A percentile compares a stretch with the other conserved stretches of the same genome.
Conservation (phyloP, 768 basidiomycete species). For the Roridomyces roridus region DNA sequence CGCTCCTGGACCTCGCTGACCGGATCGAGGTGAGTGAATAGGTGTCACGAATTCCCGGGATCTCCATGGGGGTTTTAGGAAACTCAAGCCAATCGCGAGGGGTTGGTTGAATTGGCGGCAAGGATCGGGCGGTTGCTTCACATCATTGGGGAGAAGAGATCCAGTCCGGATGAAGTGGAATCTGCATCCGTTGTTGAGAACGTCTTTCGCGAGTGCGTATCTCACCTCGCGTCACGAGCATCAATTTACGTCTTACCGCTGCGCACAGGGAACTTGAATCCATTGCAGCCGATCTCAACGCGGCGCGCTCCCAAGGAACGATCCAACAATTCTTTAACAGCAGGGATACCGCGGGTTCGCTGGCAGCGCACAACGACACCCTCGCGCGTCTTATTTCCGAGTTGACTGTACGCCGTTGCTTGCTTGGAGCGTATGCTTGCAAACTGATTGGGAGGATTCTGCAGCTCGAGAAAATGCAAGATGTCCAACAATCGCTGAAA, state of each 20-base stretch:
- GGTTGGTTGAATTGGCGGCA: neutral
- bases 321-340: constrained; percentile 4
- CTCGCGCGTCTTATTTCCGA: neutral
- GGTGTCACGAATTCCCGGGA: neutral
- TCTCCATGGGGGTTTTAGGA: neutral
- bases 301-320: neutral
- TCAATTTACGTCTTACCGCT: neutral
- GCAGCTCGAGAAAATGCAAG: too few relatives aligned
- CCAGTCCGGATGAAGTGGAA: neutral
- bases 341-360: neutral
- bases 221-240: neutral
- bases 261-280: neutral
- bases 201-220: neutral
- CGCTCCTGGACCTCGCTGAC: too few relatives aligned
- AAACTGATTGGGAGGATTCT: too few relatives aligned
- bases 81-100: neutral
- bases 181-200: neutral
- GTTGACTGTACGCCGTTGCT: too few relatives aligned
- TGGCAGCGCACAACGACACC: neutral
- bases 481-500: too few relatives aligned
- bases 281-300: neutral
- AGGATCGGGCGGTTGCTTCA: neutral
- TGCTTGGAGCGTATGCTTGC: too few relatives aligned
- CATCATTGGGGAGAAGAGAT: neutral
- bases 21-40: neutral